These are phyloP conservation scores for Cinnamomum micranthum DNA, from an alignment of 164 flowering plant species.

Conservation along the genomic window DNA sequence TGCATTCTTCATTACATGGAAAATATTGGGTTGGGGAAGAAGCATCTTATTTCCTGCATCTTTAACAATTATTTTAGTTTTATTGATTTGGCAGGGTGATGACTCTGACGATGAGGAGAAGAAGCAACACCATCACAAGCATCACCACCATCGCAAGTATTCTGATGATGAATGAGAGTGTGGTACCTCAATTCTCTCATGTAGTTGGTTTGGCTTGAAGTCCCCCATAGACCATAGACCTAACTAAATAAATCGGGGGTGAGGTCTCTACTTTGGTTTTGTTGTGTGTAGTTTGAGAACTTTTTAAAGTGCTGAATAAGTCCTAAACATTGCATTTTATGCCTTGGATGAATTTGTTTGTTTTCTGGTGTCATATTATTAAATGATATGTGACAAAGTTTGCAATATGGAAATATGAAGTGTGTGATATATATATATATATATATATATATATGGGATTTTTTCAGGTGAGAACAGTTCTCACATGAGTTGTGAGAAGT, in stretches of 20 bases:
- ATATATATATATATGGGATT: no score
- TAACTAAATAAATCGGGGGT: slow-evolving; percentile 4
- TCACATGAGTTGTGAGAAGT: no score
- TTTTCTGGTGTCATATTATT: no score
- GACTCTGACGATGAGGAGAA: slow-evolving; percentile 29
- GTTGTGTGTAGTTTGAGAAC: neutral
- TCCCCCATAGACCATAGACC: neutral
- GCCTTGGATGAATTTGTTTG: neutral
- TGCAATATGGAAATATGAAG: no score
- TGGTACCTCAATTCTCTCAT: neutral
- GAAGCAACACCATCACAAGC: slow-evolving; percentile 16
- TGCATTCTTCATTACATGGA: no score
- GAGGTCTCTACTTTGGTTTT: neutral
- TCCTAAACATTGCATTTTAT: slow-evolving; percentile 5
- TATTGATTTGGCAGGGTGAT: slow-evolving; percentile 6
- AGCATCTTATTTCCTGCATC: no score
- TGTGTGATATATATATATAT: no score
- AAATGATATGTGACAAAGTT: no score
- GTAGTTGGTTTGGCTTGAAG: neutral
- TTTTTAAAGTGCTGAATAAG: slow-evolving; percentile 1
- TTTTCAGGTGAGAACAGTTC: no score
- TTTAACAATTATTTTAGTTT: neutral
- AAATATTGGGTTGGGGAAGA: no score
- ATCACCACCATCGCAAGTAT: slow-evolving; percentile 30
- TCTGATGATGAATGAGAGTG: slow-evolving; percentile 21